Evolutionary conservation across 2,329 filamentous ascomycete genomes (phyloP).

Genomic region (Clarireedia homoeocarpa): DNA sequence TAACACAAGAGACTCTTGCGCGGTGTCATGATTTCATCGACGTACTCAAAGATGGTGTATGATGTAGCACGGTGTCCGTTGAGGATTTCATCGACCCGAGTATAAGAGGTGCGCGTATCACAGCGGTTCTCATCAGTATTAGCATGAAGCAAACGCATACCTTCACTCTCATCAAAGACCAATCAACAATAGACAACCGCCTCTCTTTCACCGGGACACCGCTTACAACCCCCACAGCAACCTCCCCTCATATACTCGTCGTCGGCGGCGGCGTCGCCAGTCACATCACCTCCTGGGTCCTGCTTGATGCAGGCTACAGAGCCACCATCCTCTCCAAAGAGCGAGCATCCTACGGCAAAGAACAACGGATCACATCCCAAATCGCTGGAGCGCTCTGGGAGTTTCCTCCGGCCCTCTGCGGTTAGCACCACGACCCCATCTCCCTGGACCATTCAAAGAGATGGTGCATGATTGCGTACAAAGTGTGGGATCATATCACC

Average conservation of each 20-base stretch:
- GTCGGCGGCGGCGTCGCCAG: constrained; percentile 1
- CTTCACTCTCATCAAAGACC: too few relatives aligned
- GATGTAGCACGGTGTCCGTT: too few relatives aligned
- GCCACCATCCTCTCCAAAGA: constrained; percentile 5
- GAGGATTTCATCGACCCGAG: too few relatives aligned
- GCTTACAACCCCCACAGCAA: too few relatives aligned
- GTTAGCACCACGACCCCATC: constrained; percentile 1
- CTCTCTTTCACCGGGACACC: too few relatives aligned
- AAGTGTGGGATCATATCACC: constrained; percentile 3
- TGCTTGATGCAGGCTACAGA: constrained; percentile 2
- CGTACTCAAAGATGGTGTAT: too few relatives aligned
- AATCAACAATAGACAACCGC: too few relatives aligned
- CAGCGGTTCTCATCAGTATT: too few relatives aligned
- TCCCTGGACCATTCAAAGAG: constrained; percentile 2
- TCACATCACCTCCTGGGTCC: neutral
- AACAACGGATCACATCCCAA: neutral
- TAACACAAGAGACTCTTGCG: too few relatives aligned
- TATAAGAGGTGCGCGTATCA: too few relatives aligned
- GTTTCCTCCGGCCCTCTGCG: constrained; percentile 5
- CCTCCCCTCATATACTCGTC: neutral
- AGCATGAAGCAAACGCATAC: too few relatives aligned
- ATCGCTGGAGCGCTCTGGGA: constrained; percentile 6
- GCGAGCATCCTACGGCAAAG: neutral
- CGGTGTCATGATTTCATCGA: too few relatives aligned
- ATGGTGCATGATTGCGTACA: constrained; percentile 6